A percentile compares a stretch with the other conserved stretches of the same genome.
phyloP scores from a whole-genome alignment of 805 yeast species.

The Zygoascus biomembranicola region DNA sequence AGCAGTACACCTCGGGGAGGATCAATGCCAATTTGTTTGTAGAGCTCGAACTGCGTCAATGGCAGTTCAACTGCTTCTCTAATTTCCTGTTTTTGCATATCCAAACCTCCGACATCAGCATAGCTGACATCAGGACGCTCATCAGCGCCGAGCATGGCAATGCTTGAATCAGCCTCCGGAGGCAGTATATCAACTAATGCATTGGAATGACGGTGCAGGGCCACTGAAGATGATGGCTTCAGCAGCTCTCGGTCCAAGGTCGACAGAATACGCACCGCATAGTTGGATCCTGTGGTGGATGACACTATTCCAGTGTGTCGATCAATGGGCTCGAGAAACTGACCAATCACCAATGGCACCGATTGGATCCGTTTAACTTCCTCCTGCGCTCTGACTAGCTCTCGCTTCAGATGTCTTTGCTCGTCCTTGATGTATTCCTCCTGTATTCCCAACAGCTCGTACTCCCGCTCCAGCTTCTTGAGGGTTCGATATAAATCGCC shows the following conservation, averaged over 20 bases:
- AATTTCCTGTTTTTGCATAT: constrained; percentile 98
- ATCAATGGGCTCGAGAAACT: constrained; percentile 94
- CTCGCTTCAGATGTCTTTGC: constrained; percentile 92
- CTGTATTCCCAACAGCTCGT: constrained; percentile 75
- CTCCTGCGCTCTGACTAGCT: constrained; percentile 92
- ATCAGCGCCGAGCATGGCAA: constrained; percentile 88
- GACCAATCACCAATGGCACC: constrained; percentile 97
- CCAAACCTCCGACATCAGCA: constrained; percentile 98
- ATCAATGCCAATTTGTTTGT: constrained; percentile 96
- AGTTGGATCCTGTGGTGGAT: constrained; percentile 95
- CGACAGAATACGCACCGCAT: constrained; percentile 89
- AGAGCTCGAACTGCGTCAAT: constrained; percentile 87
- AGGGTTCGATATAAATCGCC: constrained; percentile 71
- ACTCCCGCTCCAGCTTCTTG: constrained; percentile 84
- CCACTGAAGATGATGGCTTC: constrained; percentile 93
- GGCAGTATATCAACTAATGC: constrained; percentile 96
- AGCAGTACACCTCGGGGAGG: constrained; percentile 97
- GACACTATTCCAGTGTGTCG: constrained; percentile 95
- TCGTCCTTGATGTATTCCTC: constrained; percentile 98
- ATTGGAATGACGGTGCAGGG: constrained; percentile 96
- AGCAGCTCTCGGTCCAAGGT: constrained; percentile 91
- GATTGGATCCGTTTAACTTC: constrained; percentile 97
- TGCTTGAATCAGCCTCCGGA: constrained; percentile 96
- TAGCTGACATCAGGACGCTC: constrained; percentile 94
- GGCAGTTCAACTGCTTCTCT: constrained; percentile 98